A percentile compares a stretch with the other conserved stretches of the same genome.
Evolutionary conservation across 2,329 filamentous ascomycete species (phyloP).

Genomic region (Aspergillus ochraceus): DNA sequence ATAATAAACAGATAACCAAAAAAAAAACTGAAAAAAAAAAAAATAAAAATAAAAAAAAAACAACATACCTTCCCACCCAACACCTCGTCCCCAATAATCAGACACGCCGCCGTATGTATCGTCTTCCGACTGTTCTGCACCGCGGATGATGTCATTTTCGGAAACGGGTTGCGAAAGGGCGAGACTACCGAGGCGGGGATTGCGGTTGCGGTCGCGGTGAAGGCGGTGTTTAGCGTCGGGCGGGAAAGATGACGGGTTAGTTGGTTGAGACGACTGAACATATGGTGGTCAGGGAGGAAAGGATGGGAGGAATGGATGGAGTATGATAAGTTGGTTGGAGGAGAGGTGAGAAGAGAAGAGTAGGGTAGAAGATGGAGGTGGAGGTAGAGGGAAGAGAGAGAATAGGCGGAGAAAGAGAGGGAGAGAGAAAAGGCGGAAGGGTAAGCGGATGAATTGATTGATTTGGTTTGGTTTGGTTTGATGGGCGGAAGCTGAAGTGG

Average conservation of each 20-base stretch:
- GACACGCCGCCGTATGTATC: conserved; percentile 85
- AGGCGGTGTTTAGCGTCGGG: conserved; percentile 57
- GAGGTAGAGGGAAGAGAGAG: conserved; percentile 4
- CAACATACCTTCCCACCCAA: conserved; percentile 79
- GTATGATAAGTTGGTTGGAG: too few species aligned
- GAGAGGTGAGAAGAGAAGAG: neutral
- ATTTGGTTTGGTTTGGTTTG: too few species aligned
- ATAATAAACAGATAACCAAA: neutral
- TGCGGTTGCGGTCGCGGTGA: conserved; percentile 31
- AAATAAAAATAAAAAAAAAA: too few species aligned
- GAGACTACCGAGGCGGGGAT: conserved; percentile 20
- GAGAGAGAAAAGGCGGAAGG: neutral
- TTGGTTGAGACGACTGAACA: conserved; percentile 77
- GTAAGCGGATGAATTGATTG: neutral
- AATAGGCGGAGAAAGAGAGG: conserved; percentile 12
- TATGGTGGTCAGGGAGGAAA: conserved; percentile 38
- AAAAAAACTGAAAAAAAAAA: neutral
- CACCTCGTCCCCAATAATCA: conserved; percentile 97
- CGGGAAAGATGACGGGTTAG: conserved; percentile 69
- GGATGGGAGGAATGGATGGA: neutral
- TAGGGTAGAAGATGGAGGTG: neutral
- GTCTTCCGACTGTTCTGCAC: conserved; percentile 48
- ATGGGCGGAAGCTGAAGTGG: neutral
- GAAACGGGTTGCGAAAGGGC: conserved; percentile 14
- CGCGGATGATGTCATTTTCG: conserved; percentile 47